Base-by-base conservation (phyloP, 345 rosid genomes). In the Psidium guajava region DNA sequence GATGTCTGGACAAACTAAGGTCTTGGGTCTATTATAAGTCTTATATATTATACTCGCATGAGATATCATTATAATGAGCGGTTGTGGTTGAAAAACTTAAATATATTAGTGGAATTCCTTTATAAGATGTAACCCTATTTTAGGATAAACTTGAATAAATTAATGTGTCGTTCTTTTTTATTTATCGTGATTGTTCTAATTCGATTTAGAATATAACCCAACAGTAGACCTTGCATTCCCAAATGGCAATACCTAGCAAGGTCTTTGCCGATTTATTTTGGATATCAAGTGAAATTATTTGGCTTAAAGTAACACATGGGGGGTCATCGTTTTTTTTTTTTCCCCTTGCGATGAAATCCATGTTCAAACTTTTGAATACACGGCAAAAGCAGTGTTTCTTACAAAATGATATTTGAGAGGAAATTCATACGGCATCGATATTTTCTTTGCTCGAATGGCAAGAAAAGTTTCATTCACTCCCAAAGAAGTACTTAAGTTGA, bases 311-410 rank as follows among this genome's bases (percentile, higher is more conserved):
- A 61, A 14, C 40, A 14, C 2, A 14, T 61, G 21, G 15, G 16
- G 3, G 6, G 0, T 36, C 0, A 0, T 8, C 20, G 22, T 69
- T 2, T 32, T 54, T 69, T 2, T 32, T 54, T 32, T 32, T 11
- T 5, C 54, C 54, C 24, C 13, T 32, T 1, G 3, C 1, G 0
- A 36, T 32, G 18, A 1, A 16, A 36, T 18, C 11, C 10, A 1
- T 2, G 47, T 32, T 8, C 6, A 8, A 4, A 69, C 77, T 69
- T 69, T 32, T 0, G 6, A 69, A 8, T 32, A 1, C 47, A 28
- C 2, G 2, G 15, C 9, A 11, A 32, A 64, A 64, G 44, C 3
- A 32, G 4, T 9, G 25, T 69, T 69, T 36, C 47, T 69, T 18
- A 16, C 11, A 0, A 8, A 69, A 18, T 36, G 25, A 2, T 21